Percentiles rank a stretch among this genome's conserved stretches.
These are phyloP conservation scores for Arthrocladium fulminans DNA, from an alignment of 2,329 filamentous ascomycete species.

Conservation along the genomic window DNA sequence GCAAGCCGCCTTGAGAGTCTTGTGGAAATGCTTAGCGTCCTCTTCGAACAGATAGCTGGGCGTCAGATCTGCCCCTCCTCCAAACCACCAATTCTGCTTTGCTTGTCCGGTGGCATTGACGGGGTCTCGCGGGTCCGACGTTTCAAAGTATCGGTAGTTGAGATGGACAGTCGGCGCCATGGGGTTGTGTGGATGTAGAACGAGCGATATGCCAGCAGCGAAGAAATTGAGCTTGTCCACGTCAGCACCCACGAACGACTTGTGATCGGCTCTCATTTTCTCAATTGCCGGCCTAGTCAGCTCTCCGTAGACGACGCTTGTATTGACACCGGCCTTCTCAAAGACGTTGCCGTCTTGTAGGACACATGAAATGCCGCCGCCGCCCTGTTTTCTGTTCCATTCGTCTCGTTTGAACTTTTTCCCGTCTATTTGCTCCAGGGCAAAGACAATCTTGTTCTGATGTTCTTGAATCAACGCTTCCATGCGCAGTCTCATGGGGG, in stretches of 20 bases:
- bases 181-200: conserved; percentile 87
- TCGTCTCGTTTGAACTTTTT: conserved; percentile 72
- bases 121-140: conserved; percentile 71
- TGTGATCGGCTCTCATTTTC: conserved; percentile 92
- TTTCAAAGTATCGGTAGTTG: conserved; percentile 99
- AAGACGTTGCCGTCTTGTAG: conserved; percentile 95
- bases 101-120: conserved; percentile 43
- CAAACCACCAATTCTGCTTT: conserved; percentile 86
- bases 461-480: conserved; percentile 91
- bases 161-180: conserved; percentile 97
- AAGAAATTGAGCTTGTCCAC: conserved; percentile 89
- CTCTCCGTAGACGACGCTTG: conserved; percentile 87
- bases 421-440: conserved; percentile 75
- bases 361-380: conserved; percentile 88
- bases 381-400: conserved; percentile 80
- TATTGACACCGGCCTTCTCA: conserved; percentile 94
- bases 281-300: conserved; percentile 78
- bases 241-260: conserved; percentile 66
- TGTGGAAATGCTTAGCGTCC: conserved; percentile 94
- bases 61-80: conserved; percentile 87
- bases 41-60: conserved; percentile 93
- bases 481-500: conserved; percentile 96
- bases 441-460: conserved; percentile 76
- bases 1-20: conserved; percentile 82
- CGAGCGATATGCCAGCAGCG: conserved; percentile 83